Evolutionary conservation across 2,329 filamentous ascomycete species (phyloP).

Genomic region (Teratosphaeria gauchensis): DNA sequence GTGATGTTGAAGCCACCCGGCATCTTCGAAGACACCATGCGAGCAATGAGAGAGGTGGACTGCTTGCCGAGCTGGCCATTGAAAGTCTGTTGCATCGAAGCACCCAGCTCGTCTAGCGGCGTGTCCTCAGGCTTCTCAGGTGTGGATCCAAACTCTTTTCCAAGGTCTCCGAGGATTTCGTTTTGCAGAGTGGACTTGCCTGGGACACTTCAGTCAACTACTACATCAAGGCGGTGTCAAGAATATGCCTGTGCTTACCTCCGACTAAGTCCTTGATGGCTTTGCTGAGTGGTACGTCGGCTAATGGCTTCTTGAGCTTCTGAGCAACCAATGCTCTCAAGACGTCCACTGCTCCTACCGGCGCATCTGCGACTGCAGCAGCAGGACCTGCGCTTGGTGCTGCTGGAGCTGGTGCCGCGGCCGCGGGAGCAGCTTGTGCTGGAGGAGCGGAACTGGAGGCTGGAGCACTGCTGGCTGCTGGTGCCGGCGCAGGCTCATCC

Average conservation of each 20-base stretch:
- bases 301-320: slow-evolving; percentile 89
- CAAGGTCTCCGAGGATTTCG: slow-evolving; percentile 93
- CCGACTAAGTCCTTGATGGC: slow-evolving; percentile 98
- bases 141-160: slow-evolving; percentile 96
- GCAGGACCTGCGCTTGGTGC: slow-evolving; percentile 72
- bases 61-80: slow-evolving; percentile 97
- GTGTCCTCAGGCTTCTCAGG: slow-evolving; percentile 98
- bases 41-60: slow-evolving; percentile 82
- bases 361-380: slow-evolving; percentile 73
- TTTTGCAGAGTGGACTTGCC: slow-evolving; percentile 98
- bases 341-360: slow-evolving; percentile 81
- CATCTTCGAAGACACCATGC: slow-evolving; percentile 98
- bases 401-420: slow-evolving; percentile 47
- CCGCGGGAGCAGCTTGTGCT: slow-evolving; percentile 45
- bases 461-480: slow-evolving; percentile 39
- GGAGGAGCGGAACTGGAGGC: slow-evolving; percentile 39
- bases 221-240: background rate
- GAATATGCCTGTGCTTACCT: slow-evolving; percentile 52
- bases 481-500: slow-evolving; percentile 60
- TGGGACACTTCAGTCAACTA: slow-evolving; percentile 28
- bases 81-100: slow-evolving; percentile 95
- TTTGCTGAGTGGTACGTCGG: slow-evolving; percentile 85
- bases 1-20: slow-evolving; percentile 99
- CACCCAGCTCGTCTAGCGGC: slow-evolving; percentile 88
- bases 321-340: slow-evolving; percentile 84